Base-by-base conservation (phyloP, 2,329 filamentous ascomycete genomes). In the Diaporthe helianthi region DNA sequence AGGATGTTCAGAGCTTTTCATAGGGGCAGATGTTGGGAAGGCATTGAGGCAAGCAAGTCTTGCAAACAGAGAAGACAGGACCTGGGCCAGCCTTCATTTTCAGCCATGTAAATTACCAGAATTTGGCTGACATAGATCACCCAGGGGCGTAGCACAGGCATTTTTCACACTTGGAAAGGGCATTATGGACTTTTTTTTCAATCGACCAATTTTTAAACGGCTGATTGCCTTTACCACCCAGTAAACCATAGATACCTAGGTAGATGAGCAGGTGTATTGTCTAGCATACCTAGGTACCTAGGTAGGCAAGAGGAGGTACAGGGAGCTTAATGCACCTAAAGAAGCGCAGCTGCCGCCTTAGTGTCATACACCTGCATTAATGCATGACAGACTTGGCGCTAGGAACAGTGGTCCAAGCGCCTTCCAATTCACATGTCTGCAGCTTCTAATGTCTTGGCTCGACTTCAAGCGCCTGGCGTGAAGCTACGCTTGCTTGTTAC, bases 111-210 rank as follows among this genome's bases (percentile, higher is more conserved):
- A 29, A 67, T 36, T 24, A 29, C 38, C 15, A 38, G 29, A 38
- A 52, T 26, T 49, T 26, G 41, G 58, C 41, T 55, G 65, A 46
- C 52, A 41, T 58, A 51, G 38, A 68, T 64, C 24, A 65, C 41
- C 29, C 49, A 52, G n/a, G 52, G 55, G 58, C 36, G 55, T 54
- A 65, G 47, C 29, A 29, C 67, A 53, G 49, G 38, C 46, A 33
- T 44, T 67, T 69, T 75, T 70, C 69, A 46, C 29, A 36, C 9
- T 49, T 51, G 9, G 26, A 60, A 9, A 70, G 36, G 10, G 10
- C 31, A 24, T 63, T 13, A 36, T 8, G n/a, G 41, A 17, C 26
- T 36, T 13, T 8, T 49, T 38, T 17, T 38, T 17, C 13, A 24
- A 13, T 49, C 22, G n/a, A 5, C 22, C 19, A 29, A 46, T 31